A percentile compares a stretch with the other conserved stretches of the same genome.
phyloP scores from a whole-genome alignment of 1,139 yeast genomes.

The Nakaseomyces nivariensis region DNA sequence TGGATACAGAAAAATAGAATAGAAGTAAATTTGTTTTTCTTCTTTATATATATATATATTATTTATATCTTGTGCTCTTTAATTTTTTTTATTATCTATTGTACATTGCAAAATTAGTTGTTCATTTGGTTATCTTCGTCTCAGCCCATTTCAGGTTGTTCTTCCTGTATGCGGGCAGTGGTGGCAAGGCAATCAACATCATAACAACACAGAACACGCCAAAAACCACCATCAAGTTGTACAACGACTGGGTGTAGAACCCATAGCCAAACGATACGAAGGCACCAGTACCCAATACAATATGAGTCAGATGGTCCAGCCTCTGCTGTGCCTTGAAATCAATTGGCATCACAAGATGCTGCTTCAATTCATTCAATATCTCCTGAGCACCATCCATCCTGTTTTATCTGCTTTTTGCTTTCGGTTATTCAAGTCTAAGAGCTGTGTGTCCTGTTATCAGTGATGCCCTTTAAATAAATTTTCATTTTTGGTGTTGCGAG shows the following conservation, averaged over 20 bases:
- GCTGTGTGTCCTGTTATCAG: too few species aligned
- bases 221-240: slow-evolving; percentile 12
- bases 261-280: slow-evolving; percentile 19
- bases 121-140: slow-evolving; percentile 8
- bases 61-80: too few species aligned
- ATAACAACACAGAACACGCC: slow-evolving; percentile 12
- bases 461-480: too few species aligned
- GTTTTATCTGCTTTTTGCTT: background rate
- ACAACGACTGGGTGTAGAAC: slow-evolving; percentile 18
- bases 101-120: too few species aligned
- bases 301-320: slow-evolving; percentile 11
- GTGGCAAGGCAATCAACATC: slow-evolving; percentile 18
- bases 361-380: slow-evolving; percentile 19
- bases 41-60: background rate
- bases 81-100: too few species aligned
- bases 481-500: too few species aligned
- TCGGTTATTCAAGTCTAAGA: too few species aligned
- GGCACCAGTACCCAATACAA: slow-evolving; percentile 14
- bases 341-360: slow-evolving; percentile 22
- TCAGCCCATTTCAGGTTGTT: slow-evolving; percentile 21
- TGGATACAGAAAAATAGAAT: background rate
- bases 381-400: slow-evolving; percentile 10
- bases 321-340: slow-evolving; percentile 24
- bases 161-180: slow-evolving; percentile 23
- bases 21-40: background rate